phyloP scores from a whole-genome alignment of 352 stramenopile species.

The Blastocystis sp. region DNA sequence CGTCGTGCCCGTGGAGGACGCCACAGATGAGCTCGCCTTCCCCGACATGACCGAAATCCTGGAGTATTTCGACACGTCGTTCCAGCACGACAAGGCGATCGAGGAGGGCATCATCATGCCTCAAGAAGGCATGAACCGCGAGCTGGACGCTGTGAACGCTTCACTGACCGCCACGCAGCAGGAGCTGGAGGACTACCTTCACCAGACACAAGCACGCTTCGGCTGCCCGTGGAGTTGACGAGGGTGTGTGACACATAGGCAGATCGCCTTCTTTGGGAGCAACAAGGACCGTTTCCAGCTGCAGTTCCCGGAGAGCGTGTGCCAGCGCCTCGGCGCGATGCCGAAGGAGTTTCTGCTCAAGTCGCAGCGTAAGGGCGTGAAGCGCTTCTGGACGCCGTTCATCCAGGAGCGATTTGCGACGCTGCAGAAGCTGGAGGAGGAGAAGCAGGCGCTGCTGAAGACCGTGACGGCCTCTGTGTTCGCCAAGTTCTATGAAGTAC shows the following conservation, averaged over 20 bases:
- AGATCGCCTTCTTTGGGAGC: constrained; percentile 78
- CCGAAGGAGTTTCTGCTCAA: constrained; percentile 80
- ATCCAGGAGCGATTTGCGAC: constrained; percentile 80
- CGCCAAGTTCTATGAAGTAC: constrained; percentile 29
- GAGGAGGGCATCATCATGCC: constrained; percentile 87
- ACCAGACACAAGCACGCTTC: constrained; percentile 76
- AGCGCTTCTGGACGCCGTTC: constrained; percentile 83
- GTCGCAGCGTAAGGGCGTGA: constrained; percentile 85
- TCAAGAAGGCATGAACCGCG: constrained; percentile 84
- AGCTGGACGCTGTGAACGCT: constrained; percentile 80
- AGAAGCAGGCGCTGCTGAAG: constrained; percentile 64
- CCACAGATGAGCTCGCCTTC: constrained; percentile 75
- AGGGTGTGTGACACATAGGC: not conserved
- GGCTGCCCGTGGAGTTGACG: constrained; percentile 64
- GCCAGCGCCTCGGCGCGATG: constrained; percentile 72
- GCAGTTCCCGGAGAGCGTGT: constrained; percentile 81
- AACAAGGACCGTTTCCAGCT: constrained; percentile 90
- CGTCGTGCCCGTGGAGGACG: not conserved
- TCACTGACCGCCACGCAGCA: constrained; percentile 72
- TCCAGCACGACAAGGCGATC: constrained; percentile 87
- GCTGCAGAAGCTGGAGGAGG: constrained; percentile 79
- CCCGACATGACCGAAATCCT: constrained; percentile 85
- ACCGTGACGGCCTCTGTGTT: constrained; percentile 31
- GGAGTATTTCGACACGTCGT: constrained; percentile 90
- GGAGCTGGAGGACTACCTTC: constrained; percentile 83